Percentiles rank a stretch among this genome's conserved stretches.
phyloP scores from a whole-genome alignment of 441 rosid genomes.

The Pelargonium australe region DNA sequence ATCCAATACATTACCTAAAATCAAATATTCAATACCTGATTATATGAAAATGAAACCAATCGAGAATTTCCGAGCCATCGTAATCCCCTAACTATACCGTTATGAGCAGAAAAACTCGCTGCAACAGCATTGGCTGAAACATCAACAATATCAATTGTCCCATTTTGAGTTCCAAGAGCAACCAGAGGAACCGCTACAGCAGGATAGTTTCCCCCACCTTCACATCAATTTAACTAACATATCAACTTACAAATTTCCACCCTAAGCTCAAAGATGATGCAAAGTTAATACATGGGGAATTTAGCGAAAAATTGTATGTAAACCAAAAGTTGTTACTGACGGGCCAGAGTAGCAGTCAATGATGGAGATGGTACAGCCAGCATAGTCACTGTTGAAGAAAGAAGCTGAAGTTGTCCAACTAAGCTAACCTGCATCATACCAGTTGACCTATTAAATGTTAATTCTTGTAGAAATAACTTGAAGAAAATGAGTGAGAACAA shows the following conservation, averaged over 20 bases:
- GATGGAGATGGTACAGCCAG: conserved; percentile 96
- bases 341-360: conserved; percentile 85
- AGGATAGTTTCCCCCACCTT: conserved; percentile 94
- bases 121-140: conserved; percentile 94
- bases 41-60: conserved; percentile 89
- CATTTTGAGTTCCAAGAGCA: conserved; percentile 95
- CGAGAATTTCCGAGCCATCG: conserved; percentile 98
- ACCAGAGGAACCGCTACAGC: conserved; percentile 95
- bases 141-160: conserved; percentile 79
- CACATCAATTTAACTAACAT: conserved; percentile 29
- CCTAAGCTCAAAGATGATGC: background rate
- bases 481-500: conserved; percentile 19
- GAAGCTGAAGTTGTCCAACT: conserved; percentile 89
- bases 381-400: conserved; percentile 87
- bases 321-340: conserved; percentile 50
- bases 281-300: background rate
- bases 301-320: too few relatives aligned
- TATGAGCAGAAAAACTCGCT: conserved; percentile 78
- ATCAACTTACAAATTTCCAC: conserved; percentile 15
- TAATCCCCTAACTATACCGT: conserved; percentile 72
- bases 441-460: conserved; percentile 17
- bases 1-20: conserved; percentile 13
- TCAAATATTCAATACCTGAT: conserved; percentile 49
- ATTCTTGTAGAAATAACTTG: conserved; percentile 18
- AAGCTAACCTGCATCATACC: conserved; percentile 63